phyloP scores from a whole-genome alignment of 2,329 filamentous ascomycete species.

The Epichloe typhina region DNA sequence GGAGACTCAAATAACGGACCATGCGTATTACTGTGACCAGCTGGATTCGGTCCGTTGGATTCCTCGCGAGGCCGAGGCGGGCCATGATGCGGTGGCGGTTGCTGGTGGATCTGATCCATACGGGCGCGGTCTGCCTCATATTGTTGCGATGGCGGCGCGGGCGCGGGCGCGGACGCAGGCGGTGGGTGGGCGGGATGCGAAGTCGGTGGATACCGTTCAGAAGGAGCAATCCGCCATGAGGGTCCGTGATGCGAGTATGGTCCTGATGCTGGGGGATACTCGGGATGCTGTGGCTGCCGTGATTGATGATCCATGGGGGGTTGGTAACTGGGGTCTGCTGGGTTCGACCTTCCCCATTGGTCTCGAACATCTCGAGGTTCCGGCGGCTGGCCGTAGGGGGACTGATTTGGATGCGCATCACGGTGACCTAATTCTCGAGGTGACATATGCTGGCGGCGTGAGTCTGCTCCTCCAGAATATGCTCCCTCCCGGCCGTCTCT shows the following conservation, averaged over 20 bases:
- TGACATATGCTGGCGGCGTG: constrained; percentile 27
- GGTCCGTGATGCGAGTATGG: constrained; percentile 21
- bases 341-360: constrained; percentile 16
- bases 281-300: constrained; percentile 22
- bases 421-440: constrained; percentile 26
- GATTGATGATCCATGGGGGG: constrained; percentile 29
- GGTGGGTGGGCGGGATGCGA: constrained; percentile 21
- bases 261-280: constrained; percentile 33
- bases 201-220: constrained; percentile 21
- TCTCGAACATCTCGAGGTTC: constrained; percentile 25
- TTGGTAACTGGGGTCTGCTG: constrained; percentile 20
- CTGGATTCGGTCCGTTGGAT: constrained; percentile 33
- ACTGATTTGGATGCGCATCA: constrained; percentile 30
- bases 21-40: constrained; percentile 33
- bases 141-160: constrained; percentile 22
- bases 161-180: constrained; percentile 13
- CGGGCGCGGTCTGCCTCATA: constrained; percentile 39
- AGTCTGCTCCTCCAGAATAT: constrained; percentile 33
- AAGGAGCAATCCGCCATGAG: constrained; percentile 17
- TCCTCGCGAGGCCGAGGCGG: constrained; percentile 33
- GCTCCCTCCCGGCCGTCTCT: constrained; percentile 32
- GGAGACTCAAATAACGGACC: constrained; percentile 27
- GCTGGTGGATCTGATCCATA: constrained; percentile 25
- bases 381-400: constrained; percentile 29
- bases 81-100: constrained; percentile 21